phyloP scores from a whole-genome alignment of 768 basidiomycete genomes.

The Coprinopsis strossmayeri region DNA sequence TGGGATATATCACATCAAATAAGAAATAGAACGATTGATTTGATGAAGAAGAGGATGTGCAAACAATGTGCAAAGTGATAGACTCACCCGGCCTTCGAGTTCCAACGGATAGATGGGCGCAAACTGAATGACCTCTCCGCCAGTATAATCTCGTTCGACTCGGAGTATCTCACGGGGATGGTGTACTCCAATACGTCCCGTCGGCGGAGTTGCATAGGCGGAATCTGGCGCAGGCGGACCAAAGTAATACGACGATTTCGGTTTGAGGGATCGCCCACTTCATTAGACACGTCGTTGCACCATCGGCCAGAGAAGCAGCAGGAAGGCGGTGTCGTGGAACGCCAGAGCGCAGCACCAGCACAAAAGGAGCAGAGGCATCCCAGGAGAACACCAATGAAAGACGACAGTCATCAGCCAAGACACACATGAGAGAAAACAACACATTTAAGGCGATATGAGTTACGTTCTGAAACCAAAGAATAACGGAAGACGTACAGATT shows the following conservation, averaged over 20 bases:
- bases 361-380: too few species aligned
- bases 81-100: slow-evolving; percentile 82
- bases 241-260: slow-evolving; percentile 80
- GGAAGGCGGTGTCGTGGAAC: too few species aligned
- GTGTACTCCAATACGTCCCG: slow-evolving; percentile 83
- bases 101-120: slow-evolving; percentile 85
- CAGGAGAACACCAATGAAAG: too few species aligned
- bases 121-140: slow-evolving; percentile 90
- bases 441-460: too few species aligned
- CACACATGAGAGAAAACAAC: too few species aligned
- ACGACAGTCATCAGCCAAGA: too few species aligned
- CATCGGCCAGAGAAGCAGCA: too few species aligned
- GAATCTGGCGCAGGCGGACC: slow-evolving; percentile 73
- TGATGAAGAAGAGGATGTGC: neutral
- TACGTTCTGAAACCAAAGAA: too few species aligned
- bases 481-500: too few species aligned
- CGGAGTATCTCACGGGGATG: slow-evolving; percentile 89
- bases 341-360: too few species aligned
- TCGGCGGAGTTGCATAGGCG: slow-evolving; percentile 73
- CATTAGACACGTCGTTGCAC: slow-evolving; percentile 15
- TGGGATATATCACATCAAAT: too few species aligned
- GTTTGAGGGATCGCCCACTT: slow-evolving; percentile 45
- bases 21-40: too few species aligned
- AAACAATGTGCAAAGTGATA: neutral
- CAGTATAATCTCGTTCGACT: slow-evolving; percentile 87